These are phyloP conservation scores for Debaryomycetaceae sp. DNA, from an alignment of 1,139 yeast species.

Conservation along the genomic window DNA sequence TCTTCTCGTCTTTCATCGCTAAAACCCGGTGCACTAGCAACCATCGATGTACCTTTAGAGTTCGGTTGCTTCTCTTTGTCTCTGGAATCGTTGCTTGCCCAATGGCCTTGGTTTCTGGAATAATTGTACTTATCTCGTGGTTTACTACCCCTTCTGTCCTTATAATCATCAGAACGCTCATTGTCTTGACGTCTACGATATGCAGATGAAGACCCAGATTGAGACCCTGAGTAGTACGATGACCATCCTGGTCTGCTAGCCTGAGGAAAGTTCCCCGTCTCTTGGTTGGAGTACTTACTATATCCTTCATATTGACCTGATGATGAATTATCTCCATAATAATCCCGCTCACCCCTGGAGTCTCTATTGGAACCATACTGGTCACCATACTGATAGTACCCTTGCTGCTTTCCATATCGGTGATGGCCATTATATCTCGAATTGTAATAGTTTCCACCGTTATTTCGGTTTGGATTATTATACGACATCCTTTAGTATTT, in stretches of 20 bases:
- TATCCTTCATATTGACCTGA: conserved; percentile 1
- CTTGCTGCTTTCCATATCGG: conserved; percentile 1
- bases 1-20: no score
- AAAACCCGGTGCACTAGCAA: no score
- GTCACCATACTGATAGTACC: background rate
- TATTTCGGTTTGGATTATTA: conserved; percentile 8
- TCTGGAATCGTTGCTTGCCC: background rate
- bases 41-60: no score
- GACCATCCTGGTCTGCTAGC: background rate
- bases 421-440: conserved; percentile 9
- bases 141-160: background rate
- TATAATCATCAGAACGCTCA: background rate
- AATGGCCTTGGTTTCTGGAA: background rate
- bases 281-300: conserved; percentile 1
- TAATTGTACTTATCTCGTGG: background rate
- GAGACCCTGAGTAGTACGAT: background rate
- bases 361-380: background rate
- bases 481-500: conserved; percentile 6
- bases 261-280: background rate
- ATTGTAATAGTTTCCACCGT: conserved; percentile 9
- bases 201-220: background rate
- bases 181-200: background rate
- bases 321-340: conserved; percentile 12
- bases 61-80: background rate
- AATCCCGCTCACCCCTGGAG: conserved; percentile 8